Percentiles rank a stretch among this genome's conserved stretches.
Evolutionary conservation across 768 basidiomycete species (phyloP).

Genomic region (Boletus subcaerulescens): DNA sequence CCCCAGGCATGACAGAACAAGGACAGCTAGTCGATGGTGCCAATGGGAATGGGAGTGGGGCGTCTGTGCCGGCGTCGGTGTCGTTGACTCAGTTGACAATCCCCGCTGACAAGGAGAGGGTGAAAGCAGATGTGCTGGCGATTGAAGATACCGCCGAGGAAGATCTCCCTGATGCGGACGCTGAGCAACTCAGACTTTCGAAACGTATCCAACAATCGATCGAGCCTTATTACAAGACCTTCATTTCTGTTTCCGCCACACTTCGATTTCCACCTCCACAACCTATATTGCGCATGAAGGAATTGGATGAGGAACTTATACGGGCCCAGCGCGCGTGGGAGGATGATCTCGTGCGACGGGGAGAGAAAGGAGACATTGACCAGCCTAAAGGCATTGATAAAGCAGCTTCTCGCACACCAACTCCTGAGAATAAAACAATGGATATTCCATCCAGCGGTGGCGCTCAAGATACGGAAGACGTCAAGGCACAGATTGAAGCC

Average conservation of each 20-base stretch:
- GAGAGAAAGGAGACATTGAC: conserved; percentile 50
- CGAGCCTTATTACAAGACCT: conserved; percentile 80
- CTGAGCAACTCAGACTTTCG: conserved; percentile 65
- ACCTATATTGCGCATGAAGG: conserved; percentile 83
- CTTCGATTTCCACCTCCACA: conserved; percentile 91
- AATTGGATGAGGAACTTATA: conserved; percentile 76
- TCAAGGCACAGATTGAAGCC: conserved; percentile 67
- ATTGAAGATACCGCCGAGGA: conserved; percentile 37
- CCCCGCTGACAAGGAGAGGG: conserved; percentile 17
- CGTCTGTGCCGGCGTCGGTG: conserved; percentile 20
- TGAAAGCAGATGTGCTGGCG: conserved; percentile 3
- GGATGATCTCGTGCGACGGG: conserved; percentile 77
- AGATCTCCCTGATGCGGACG: conserved; percentile 67
- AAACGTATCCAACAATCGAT: conserved; percentile 76
- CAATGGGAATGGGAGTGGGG: conserved; percentile 20
- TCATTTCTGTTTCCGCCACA: conserved; percentile 92
- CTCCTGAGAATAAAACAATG: conserved; percentile 23
- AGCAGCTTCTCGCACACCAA: conserved; percentile 27
- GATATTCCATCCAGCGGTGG: conserved; percentile 5
- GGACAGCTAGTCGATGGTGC: conserved; percentile 25
- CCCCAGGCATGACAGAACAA: conserved; percentile 31
- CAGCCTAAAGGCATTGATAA: conserved; percentile 13
- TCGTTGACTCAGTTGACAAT: conserved; percentile 23
- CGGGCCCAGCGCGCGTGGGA: conserved; percentile 76
- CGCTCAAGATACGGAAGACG: conserved; percentile 42